phyloP scores from a whole-genome alignment of 2,329 filamentous ascomycete species.

The Hypomyces perniciosus region DNA sequence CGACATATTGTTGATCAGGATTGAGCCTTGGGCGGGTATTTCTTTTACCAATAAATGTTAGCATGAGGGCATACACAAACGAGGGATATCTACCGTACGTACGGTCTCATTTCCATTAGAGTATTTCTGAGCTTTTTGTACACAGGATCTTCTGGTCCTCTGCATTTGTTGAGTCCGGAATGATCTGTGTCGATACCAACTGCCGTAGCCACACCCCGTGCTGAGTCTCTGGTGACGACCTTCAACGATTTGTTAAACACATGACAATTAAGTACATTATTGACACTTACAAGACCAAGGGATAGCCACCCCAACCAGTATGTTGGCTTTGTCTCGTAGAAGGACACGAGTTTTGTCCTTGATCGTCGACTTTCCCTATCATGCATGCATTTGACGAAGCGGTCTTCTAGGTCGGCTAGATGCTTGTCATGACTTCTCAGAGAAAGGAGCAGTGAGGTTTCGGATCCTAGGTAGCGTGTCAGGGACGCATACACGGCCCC shows the following conservation, averaged over 20 bases:
- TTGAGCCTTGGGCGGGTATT: neutral
- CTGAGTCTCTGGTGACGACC: conserved; percentile 13
- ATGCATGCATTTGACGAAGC: neutral
- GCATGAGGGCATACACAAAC: neutral
- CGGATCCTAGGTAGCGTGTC: conserved; percentile 13
- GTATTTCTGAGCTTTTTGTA: neutral
- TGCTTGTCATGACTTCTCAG: conserved; percentile 5
- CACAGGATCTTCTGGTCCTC: conserved; percentile 2
- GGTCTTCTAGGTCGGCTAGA: conserved; percentile 5
- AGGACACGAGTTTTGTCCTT: conserved; percentile 7
- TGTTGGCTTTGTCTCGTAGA: conserved; percentile 17
- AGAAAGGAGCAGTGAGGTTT: conserved; percentile 8
- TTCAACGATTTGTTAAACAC: neutral
- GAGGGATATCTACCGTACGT: neutral
- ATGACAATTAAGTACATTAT: neutral
- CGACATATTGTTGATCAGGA: neutral
- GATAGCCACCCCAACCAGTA: conserved; percentile 12
- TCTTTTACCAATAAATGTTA: neutral
- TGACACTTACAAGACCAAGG: conserved; percentile 12
- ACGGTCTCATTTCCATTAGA: neutral
- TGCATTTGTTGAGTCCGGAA: conserved; percentile 18
- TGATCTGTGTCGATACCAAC: conserved; percentile 14
- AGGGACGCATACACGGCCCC: conserved; percentile 6
- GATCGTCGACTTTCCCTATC: neutral
- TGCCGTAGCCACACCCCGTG: neutral